Conservation (phyloP, 2,329 filamentous ascomycete genomes). For the Coleophoma cylindrospora region DNA sequence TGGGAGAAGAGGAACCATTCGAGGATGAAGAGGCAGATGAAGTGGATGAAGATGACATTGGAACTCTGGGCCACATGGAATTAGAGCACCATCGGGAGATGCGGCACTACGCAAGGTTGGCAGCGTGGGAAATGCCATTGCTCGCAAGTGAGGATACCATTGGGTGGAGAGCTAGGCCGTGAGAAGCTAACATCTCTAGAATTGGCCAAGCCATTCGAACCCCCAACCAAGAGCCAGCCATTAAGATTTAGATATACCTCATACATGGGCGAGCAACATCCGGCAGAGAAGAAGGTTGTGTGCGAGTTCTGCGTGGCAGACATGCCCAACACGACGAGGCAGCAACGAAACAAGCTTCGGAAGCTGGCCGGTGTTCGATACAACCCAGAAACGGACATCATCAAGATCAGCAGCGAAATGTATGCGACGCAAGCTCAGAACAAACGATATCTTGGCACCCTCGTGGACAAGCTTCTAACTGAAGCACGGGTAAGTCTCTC, state of each 20-base stretch:
- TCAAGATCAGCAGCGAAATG: slow-evolving; percentile 89
- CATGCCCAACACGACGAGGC: slow-evolving; percentile 58
- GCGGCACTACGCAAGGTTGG: slow-evolving; percentile 79
- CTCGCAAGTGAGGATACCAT: slow-evolving; percentile 64
- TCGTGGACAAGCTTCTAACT: slow-evolving; percentile 66
- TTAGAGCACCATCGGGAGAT: slow-evolving; percentile 84
- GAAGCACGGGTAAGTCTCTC: slow-evolving; percentile 60
- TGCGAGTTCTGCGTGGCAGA: slow-evolving; percentile 79
- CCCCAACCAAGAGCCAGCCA: slow-evolving; percentile 61
- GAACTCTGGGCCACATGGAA: slow-evolving; percentile 76
- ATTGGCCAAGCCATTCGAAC: slow-evolving; percentile 74
- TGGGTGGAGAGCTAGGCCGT: neutral
- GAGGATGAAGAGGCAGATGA: slow-evolving; percentile 31
- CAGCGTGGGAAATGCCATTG: slow-evolving; percentile 94
- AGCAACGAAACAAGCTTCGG: slow-evolving; percentile 74
- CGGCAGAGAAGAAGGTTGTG: slow-evolving; percentile 88
- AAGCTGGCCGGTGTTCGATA: slow-evolving; percentile 84
- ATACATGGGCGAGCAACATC: slow-evolving; percentile 92
- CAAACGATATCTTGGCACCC: slow-evolving; percentile 85
- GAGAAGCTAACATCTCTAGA: slow-evolving; percentile 44
- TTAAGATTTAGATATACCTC: slow-evolving; percentile 95
- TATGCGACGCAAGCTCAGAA: slow-evolving; percentile 90
- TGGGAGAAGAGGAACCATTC: slow-evolving; percentile 23
- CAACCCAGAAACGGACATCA: slow-evolving; percentile 74
- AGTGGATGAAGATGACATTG: slow-evolving; percentile 79